phyloP scores from a whole-genome alignment of 768 basidiomycete genomes.

The Phylloporus arenicola region DNA sequence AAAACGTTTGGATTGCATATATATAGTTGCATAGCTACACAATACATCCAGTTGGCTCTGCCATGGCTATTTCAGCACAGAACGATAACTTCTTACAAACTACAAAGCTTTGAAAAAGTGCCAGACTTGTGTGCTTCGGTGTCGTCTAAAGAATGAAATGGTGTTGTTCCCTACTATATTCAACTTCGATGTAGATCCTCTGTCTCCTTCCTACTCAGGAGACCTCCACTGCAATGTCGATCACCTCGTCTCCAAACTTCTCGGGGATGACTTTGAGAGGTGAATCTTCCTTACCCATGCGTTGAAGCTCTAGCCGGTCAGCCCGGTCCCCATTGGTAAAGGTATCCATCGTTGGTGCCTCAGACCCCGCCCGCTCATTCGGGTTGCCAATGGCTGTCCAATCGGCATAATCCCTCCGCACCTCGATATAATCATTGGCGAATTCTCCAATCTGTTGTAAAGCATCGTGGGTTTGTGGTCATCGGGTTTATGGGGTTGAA shows the following conservation, averaged over 20 bases:
- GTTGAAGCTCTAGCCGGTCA: conserved; percentile 30
- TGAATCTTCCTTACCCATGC: conserved; percentile 9
- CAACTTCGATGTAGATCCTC: background rate
- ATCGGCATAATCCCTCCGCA: conserved; percentile 60
- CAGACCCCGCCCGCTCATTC: conserved; percentile 5
- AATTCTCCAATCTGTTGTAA: conserved; percentile 57
- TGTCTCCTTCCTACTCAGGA: background rate
- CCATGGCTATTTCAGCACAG: background rate
- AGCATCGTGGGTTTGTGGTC: background rate
- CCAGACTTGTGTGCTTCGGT: background rate
- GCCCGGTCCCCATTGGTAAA: conserved; percentile 34
- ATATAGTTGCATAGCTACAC: background rate
- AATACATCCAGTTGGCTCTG: background rate
- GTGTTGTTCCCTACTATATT: background rate
- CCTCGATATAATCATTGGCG: conserved; percentile 63
- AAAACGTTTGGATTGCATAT: conserved; percentile 2
- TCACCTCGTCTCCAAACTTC: conserved; percentile 4
- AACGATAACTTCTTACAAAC: background rate
- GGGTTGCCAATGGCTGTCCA: conserved; percentile 34
- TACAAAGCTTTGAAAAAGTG: background rate
- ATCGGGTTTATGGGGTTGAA: background rate
- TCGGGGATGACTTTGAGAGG: conserved; percentile 13
- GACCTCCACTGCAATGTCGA: background rate
- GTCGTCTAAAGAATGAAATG: background rate
- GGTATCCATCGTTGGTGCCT: conserved; percentile 9